Percentiles rank a stretch among this genome's conserved stretches.
Evolutionary conservation across 495 filamentous ascomycete genomes (phyloP).

Genomic region (Xylaria longipes): DNA sequence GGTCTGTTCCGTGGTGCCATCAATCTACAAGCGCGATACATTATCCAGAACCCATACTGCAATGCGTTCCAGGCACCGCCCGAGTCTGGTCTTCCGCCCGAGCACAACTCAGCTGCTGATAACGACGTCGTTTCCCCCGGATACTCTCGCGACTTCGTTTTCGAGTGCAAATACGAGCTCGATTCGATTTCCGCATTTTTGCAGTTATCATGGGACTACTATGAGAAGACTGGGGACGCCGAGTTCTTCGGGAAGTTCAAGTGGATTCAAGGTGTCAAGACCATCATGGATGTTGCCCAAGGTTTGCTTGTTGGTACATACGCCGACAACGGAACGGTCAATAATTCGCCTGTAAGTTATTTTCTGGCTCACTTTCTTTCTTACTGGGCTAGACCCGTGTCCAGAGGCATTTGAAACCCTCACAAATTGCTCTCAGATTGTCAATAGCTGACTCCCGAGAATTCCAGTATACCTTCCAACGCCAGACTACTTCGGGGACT

Average conservation of each 20-base stretch:
- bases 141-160: conserved; percentile 41
- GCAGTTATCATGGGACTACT: conserved; percentile 64
- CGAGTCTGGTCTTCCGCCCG: conserved; percentile 56
- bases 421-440: background rate
- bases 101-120: conserved; percentile 42
- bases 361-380: background rate
- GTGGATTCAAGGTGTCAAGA: conserved; percentile 60
- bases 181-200: conserved; percentile 71
- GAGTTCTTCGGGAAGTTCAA: conserved; percentile 62
- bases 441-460: background rate
- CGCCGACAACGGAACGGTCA: conserved; percentile 57
- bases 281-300: conserved; percentile 55
- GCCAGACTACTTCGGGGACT: conserved; percentile 57
- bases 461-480: conserved; percentile 61
- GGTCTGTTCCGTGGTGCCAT: conserved; percentile 68
- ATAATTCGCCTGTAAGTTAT: conserved; percentile 41
- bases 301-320: conserved; percentile 65
- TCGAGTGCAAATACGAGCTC: conserved; percentile 70
- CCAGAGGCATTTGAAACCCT: background rate
- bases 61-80: conserved; percentile 69
- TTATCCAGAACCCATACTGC: conserved; percentile 65
- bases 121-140: conserved; percentile 37
- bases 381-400: background rate
- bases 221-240: conserved; percentile 61
- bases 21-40: conserved; percentile 69